A percentile compares a stretch with the other conserved stretches of the same genome.
Conservation (phyloP, 108 stramenopile species). For the Cyclotella kingstonii region DNA sequence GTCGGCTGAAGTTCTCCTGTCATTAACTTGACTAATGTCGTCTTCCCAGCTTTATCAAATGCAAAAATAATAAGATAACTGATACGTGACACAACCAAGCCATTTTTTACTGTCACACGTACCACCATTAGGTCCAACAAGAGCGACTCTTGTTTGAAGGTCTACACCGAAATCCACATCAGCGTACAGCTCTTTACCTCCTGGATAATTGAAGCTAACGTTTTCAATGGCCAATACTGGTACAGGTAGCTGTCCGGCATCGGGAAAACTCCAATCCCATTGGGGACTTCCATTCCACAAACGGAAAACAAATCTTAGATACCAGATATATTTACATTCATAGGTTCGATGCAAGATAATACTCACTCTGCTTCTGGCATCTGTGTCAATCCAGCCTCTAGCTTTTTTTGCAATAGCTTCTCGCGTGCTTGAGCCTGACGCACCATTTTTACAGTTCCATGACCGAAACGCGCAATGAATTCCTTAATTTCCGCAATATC, state of each 20-base stretch:
- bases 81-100: neutral
- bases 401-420: constrained; percentile 87
- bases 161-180: constrained; percentile 91
- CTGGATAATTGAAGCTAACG: constrained; percentile 78
- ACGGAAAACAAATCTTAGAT: neutral
- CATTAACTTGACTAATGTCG: constrained; percentile 95
- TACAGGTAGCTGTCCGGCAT: constrained; percentile 86
- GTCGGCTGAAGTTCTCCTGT: constrained; percentile 87
- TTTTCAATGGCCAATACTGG: constrained; percentile 83
- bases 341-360: no score
- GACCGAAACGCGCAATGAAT: constrained; percentile 95
- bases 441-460: constrained; percentile 94
- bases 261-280: constrained; percentile 83
- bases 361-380: constrained; percentile 73
- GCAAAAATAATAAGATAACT: constrained; percentile 1
- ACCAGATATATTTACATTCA: no score
- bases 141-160: constrained; percentile 79
- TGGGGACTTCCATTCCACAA: constrained; percentile 24
- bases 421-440: constrained; percentile 91
- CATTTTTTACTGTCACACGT: constrained; percentile 13
- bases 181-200: constrained; percentile 65
- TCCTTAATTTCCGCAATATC: constrained; percentile 95
- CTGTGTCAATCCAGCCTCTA: constrained; percentile 84
- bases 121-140: constrained; percentile 85
- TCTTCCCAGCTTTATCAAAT: constrained; percentile 48